A percentile compares a stretch with the other conserved stretches of the same genome.
phyloP scores from a whole-genome alignment of 2,329 filamentous ascomycete species.

The Herpomyces periplanetae region DNA sequence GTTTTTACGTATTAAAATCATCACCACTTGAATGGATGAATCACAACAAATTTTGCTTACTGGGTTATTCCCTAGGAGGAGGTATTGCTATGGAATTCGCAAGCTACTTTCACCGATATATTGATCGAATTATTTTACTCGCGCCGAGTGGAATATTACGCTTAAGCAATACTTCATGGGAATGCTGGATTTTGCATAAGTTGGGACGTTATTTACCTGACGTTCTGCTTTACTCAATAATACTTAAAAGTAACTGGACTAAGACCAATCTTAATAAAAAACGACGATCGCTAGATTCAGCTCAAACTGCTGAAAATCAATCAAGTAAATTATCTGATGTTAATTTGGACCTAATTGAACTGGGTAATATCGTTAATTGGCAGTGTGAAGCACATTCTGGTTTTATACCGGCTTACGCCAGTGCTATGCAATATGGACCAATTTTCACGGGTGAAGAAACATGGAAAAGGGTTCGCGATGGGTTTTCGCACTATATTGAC shows the following conservation, averaged over 20 bases:
- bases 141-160: conserved; percentile 21
- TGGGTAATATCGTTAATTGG: conserved; percentile 4
- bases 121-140: conserved; percentile 29
- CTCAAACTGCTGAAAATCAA: no score
- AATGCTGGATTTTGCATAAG: no score
- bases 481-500: no score
- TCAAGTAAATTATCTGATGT: no score
- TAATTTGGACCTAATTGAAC: no score
- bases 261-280: no score
- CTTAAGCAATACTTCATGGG: neutral
- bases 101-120: conserved; percentile 22
- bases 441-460: conserved; percentile 3
- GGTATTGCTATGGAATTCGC: conserved; percentile 29
- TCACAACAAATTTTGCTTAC: conserved; percentile 18
- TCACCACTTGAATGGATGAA: conserved; percentile 24
- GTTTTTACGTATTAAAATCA: conserved; percentile 26
- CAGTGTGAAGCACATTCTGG: conserved; percentile 4
- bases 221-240: no score
- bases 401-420: conserved; percentile 3
- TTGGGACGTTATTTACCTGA: no score
- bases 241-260: no score
- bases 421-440: conserved; percentile 3
- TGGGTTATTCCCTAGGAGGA: conserved; percentile 47
- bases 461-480: conserved; percentile 3
- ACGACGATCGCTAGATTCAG: no score